phyloP scores from a whole-genome alignment of 2,329 filamentous ascomycete species.

The Periconia sp. region DNA sequence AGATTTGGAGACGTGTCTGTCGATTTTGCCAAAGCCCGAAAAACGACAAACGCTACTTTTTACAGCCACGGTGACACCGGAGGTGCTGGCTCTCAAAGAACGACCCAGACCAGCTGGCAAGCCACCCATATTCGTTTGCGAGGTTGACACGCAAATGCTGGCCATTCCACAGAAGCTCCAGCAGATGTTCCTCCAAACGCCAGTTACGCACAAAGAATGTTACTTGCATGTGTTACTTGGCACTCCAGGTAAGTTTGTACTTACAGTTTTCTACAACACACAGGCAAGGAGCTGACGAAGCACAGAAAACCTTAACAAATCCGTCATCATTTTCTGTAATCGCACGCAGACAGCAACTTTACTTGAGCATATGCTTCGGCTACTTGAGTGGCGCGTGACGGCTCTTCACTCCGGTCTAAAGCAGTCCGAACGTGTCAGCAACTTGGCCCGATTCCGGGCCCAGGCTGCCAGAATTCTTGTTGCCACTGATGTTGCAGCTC shows the following conservation, averaged over 20 bases:
- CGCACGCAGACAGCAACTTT: conserved; percentile 85
- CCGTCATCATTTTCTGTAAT: conserved; percentile 93
- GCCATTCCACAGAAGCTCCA: conserved; percentile 78
- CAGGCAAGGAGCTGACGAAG: conserved; percentile 41
- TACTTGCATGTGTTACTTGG: conserved; percentile 88
- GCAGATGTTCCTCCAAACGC: conserved; percentile 85
- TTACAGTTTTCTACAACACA: neutral
- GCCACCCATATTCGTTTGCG: conserved; percentile 82
- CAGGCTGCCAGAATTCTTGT: conserved; percentile 86
- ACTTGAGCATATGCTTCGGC: conserved; percentile 82
- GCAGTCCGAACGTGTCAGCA: conserved; percentile 81
- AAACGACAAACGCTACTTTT: conserved; percentile 93
- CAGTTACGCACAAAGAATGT: conserved; percentile 90
- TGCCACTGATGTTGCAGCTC: conserved; percentile 90
- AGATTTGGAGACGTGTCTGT: conserved; percentile 86
- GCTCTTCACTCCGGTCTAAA: conserved; percentile 85
- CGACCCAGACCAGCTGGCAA: conserved; percentile 72
- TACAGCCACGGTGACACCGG: conserved; percentile 91
- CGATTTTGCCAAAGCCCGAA: conserved; percentile 72
- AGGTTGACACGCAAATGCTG: conserved; percentile 72
- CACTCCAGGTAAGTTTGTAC: conserved; percentile 50
- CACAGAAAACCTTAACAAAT: conserved; percentile 67
- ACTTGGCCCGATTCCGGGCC: conserved; percentile 88
- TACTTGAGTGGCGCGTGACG: conserved; percentile 87
- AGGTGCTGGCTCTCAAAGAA: conserved; percentile 83